Evolutionary conservation across 768 basidiomycete species (phyloP).

Genomic region (Chalciporus pseudorubinellus): DNA sequence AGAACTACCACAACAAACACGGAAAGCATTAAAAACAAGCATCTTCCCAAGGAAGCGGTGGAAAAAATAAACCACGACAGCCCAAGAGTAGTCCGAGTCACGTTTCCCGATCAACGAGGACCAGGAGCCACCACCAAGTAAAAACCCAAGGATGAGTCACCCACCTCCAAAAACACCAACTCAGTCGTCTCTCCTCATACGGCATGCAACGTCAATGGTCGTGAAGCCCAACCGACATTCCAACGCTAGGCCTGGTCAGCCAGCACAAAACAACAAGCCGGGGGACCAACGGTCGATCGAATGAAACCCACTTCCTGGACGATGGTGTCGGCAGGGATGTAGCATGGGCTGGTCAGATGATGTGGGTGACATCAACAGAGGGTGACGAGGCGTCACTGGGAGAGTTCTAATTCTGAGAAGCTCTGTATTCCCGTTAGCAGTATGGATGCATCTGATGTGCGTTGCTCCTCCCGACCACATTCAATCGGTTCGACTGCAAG

Average conservation of each 20-base stretch:
- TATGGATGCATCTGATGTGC: background rate
- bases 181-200: slow-evolving; percentile 19
- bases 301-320: no score
- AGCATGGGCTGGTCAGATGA: no score
- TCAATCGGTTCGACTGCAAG: no score
- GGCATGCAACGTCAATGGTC: background rate
- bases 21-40: no score
- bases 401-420: background rate
- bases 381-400: slow-evolving; percentile 4
- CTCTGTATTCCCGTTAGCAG: background rate
- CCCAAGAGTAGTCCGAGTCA: slow-evolving; percentile 36
- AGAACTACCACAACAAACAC: no score
- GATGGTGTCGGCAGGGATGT: no score
- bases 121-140: slow-evolving; percentile 29
- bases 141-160: slow-evolving; percentile 25
- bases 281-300: no score
- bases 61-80: slow-evolving; percentile 18
- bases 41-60: slow-evolving; percentile 18
- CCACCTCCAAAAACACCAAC: background rate
- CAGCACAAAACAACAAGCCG: slow-evolving; percentile 5
- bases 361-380: background rate
- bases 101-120: slow-evolving; percentile 20
- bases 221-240: slow-evolving; percentile 1
- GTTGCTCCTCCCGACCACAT: no score
- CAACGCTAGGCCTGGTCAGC: slow-evolving; percentile 3